Conservation (phyloP, 306 rosid genomes). For the Morella rubra region DNA sequence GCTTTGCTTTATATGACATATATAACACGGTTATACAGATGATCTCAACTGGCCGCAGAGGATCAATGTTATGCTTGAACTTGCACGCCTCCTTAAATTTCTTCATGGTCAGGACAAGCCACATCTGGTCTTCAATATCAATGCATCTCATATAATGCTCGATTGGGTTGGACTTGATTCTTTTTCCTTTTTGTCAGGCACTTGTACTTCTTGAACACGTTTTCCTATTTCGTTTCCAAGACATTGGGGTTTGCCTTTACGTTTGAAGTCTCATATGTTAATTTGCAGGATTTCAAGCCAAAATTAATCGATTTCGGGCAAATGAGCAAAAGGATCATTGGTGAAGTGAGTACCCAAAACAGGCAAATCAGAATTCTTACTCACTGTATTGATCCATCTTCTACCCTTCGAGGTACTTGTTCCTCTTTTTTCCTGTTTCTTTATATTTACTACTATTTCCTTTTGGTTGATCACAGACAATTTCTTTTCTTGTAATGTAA, state of each 20-base stretch:
- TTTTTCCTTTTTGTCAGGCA: not conserved
- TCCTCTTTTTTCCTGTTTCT: not conserved
- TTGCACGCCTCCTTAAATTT: conserved; percentile 50
- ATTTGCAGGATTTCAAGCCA: conserved; percentile 50
- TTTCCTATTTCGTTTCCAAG: not conserved
- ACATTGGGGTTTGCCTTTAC: not conserved
- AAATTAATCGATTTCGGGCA: conserved; percentile 40
- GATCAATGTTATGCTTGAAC: conserved; percentile 45
- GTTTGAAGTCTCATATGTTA: not conserved
- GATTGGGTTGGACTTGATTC: conserved; percentile 46
- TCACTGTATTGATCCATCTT: conserved; percentile 46
- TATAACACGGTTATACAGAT: conserved; percentile 21
- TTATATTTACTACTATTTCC: not conserved
- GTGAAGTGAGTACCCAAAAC: conserved; percentile 29
- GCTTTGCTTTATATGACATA: not conserved
- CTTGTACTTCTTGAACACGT: not conserved
- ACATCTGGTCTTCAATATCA: conserved; percentile 40
- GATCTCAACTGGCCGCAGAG: conserved; percentile 50
- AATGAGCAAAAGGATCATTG: conserved; percentile 17
- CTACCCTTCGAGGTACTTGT: conserved; percentile 39
- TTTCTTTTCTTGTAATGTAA: not conserved
- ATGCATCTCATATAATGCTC: conserved; percentile 51
- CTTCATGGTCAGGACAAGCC: conserved; percentile 52
- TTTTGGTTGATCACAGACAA: not conserved
- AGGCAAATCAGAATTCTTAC: conserved; percentile 31